Evolutionary conservation across 1,139 yeast genomes (phyloP).

Genomic region (Kurtzmaniella quercitrusa): DNA sequence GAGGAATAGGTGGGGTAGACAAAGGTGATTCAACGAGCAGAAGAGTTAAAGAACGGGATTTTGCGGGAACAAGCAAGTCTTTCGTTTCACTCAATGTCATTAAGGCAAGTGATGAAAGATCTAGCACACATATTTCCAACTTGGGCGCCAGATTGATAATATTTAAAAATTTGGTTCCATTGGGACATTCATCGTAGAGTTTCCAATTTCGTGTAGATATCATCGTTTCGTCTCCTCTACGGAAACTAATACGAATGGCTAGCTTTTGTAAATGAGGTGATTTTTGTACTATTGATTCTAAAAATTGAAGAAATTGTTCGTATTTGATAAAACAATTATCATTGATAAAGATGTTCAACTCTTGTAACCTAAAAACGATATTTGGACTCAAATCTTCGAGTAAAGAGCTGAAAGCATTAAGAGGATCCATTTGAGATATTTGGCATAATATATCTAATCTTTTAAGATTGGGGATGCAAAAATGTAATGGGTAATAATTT

Average conservation of each 20-base stretch:
- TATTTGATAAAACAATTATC: constrained; percentile 14
- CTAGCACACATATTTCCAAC: constrained; percentile 11
- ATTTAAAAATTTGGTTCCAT: constrained; percentile 6
- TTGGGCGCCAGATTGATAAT: constrained; percentile 1
- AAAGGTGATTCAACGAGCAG: constrained; percentile 17
- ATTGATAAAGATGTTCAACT: constrained; percentile 19
- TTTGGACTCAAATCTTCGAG: neutral
- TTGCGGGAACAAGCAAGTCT: neutral
- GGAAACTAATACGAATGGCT: constrained; percentile 13
- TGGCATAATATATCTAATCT: constrained; percentile 26
- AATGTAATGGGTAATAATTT: constrained; percentile 5
- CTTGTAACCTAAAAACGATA: constrained; percentile 8
- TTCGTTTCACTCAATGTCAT: constrained; percentile 3
- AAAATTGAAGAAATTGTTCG: constrained; percentile 13
- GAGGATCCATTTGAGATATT: constrained; percentile 16
- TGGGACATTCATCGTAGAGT: constrained; percentile 5
- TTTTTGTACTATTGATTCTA: constrained; percentile 9
- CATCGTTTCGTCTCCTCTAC: constrained; percentile 8
- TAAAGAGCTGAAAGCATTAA: constrained; percentile 3
- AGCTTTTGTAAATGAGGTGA: constrained; percentile 11
- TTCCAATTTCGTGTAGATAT: constrained; percentile 9
- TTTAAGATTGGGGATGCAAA: constrained; percentile 8
- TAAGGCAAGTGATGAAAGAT: constrained; percentile 10
- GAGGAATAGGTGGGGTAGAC: constrained; percentile 13
- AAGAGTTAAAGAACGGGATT: constrained; percentile 6